These are phyloP conservation scores for Hippophae rhamnoides DNA, from an alignment of 306 rosid genomes.

Conservation along the genomic window DNA sequence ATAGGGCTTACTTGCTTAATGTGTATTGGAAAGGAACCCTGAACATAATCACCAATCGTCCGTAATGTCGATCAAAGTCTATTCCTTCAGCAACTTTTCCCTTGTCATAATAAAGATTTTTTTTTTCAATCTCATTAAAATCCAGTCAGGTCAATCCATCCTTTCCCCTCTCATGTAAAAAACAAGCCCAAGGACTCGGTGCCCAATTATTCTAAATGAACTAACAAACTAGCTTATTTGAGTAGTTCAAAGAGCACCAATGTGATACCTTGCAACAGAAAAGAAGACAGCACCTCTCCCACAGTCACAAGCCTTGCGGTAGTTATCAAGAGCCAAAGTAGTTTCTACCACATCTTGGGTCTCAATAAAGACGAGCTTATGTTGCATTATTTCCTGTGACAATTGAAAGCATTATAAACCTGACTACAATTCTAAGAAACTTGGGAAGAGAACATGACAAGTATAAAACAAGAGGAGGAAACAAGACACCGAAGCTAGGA, in stretches of 20 bases:
- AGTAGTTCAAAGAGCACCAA: conserved; percentile 9
- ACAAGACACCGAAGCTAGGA: background rate
- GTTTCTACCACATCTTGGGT: conserved; percentile 96
- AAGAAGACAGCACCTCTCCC: conserved; percentile 97
- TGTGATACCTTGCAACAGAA: conserved; percentile 79
- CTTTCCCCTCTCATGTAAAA: too few relatives aligned
- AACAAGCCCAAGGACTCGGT: too few relatives aligned
- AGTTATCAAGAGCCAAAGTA: conserved; percentile 91
- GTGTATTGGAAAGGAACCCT: conserved; percentile 93
- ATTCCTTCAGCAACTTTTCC: conserved; percentile 93
- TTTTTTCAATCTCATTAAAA: background rate
- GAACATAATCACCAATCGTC: conserved; percentile 81
- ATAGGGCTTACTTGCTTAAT: conserved; percentile 69
- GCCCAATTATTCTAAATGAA: too few relatives aligned
- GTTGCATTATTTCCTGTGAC: conserved; percentile 89
- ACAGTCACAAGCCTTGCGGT: conserved; percentile 93
- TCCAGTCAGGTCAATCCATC: too few relatives aligned
- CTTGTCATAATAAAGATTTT: conserved; percentile 30
- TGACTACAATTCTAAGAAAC: background rate
- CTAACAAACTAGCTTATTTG: background rate
- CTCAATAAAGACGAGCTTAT: conserved; percentile 86
- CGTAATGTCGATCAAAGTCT: conserved; percentile 88
- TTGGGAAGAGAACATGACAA: background rate
- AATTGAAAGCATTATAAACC: background rate
- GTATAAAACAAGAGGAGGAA: conserved; percentile 3